Evolutionary conservation across 495 filamentous ascomycete species (phyloP), one percentile per base, ranked within the genome.

Genomic region (Hypoxylon lienhwacheense): DNA sequence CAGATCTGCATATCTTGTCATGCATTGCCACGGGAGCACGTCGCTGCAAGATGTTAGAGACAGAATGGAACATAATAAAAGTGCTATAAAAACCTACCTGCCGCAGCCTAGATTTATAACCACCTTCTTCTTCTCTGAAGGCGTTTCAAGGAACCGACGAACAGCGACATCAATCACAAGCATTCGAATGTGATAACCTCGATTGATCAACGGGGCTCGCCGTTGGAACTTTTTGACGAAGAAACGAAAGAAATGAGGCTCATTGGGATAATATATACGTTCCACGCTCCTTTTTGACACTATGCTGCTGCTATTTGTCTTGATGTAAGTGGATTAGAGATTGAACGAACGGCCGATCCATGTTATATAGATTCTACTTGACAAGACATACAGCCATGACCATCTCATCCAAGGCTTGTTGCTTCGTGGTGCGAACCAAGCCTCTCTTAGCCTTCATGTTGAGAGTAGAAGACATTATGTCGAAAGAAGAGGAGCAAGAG

Each of bases 241-340:
- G 63, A 85, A 84, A 10, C 86, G 85, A 58, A 93, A 91, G 75
- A 90, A 95, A 64, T 90, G 84, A 14, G 86, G 81, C 55, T 92
- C 77, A 46, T 81, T 69, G 11, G 79, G 68, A 58, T 85, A 85
- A 70, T 96, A 96, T 14, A 93, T 77, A 60, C 83, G 82, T 65
- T 95, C 89, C 21, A 96, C 90, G 59, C 87, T 90, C 51, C 90
- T 79, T 66, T 96, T 96, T 19, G 89, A 95, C 29, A 90, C 85
- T 61, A 96, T 95, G 60, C 86, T 91, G 69, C 86, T 89, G 66
- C 83, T 89, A 65, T 96, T 96, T 45, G 91, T 96, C 86, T 91
- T 41, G 15, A 51, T 19, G 35, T 32, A 35, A 34, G 45, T 40
- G 36, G 14, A 50, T 60, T 60, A 60, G 57, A 55, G 51, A 24